A percentile compares a stretch with the other conserved stretches of the same genome.
phyloP scores from a whole-genome alignment of 129 eudicot genomes.

The Tanacetum coccineum region DNA sequence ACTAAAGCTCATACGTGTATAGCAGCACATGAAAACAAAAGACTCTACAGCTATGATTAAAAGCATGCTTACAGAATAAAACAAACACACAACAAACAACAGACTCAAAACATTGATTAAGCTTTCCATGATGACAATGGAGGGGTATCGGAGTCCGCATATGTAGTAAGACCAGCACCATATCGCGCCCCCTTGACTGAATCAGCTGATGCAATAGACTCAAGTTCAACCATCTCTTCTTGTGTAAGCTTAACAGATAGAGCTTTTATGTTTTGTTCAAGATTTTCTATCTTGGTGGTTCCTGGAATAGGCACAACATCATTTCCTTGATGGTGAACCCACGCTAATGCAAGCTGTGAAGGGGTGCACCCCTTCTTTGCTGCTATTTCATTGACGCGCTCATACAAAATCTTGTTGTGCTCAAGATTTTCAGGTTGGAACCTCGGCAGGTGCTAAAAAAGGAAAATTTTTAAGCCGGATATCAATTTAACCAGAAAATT shows the following conservation, averaged over 20 bases:
- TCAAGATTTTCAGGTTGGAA: slow-evolving; percentile 56
- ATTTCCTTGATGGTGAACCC: slow-evolving; percentile 65
- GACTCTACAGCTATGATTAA: no score
- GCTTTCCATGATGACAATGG: slow-evolving; percentile 47
- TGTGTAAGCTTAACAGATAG: slow-evolving; percentile 40
- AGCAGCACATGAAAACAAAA: no score
- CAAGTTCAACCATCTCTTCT: slow-evolving; percentile 49
- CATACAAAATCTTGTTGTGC: slow-evolving; percentile 43
- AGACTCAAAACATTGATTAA: slow-evolving; percentile 1
- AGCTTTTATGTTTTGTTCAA: slow-evolving; percentile 45
- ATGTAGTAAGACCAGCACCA: neutral
- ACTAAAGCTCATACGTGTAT: no score
- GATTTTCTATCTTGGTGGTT: slow-evolving; percentile 49
- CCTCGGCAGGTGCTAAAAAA: slow-evolving; percentile 45
- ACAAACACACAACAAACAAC: slow-evolving; percentile 11
- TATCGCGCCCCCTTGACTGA: slow-evolving; percentile 40
- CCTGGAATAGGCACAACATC: slow-evolving; percentile 65
- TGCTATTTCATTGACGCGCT: slow-evolving; percentile 39
- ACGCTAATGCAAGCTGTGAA: slow-evolving; percentile 53
- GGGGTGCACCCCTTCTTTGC: slow-evolving; percentile 59
- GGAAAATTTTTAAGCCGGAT: neutral
- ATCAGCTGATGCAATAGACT: slow-evolving; percentile 41
- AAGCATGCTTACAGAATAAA: neutral
- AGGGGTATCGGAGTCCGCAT: slow-evolving; percentile 41
- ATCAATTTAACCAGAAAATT: neutral